phyloP scores from a whole-genome alignment of 2,329 filamentous ascomycete genomes.

The Emergomyces pasteurianus region DNA sequence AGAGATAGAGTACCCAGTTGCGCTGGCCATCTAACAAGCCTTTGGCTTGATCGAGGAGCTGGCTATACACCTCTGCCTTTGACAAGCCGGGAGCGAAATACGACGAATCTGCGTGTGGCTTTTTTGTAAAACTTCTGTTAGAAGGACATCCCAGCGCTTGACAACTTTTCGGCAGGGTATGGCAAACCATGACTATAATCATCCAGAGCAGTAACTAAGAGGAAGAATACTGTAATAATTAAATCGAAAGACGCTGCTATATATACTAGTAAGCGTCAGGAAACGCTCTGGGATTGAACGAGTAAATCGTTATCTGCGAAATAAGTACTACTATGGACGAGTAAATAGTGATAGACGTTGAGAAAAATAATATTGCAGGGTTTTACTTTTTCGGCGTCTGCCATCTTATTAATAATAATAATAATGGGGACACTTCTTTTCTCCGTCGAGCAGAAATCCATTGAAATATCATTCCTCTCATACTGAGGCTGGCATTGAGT shows the following conservation, averaged over 20 bases:
- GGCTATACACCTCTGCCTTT: constrained; percentile 33
- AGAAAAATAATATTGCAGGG: too few relatives aligned
- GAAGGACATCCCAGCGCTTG: background rate
- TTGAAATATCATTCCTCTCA: background rate
- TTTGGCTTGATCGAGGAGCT: constrained; percentile 28
- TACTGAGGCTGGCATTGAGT: background rate
- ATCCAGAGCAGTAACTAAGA: background rate
- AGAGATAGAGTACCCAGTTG: constrained; percentile 36
- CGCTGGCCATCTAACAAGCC: constrained; percentile 31
- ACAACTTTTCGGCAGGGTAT: background rate
- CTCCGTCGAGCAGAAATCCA: too few relatives aligned
- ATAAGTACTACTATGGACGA: background rate
- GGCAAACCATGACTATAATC: background rate
- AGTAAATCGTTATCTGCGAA: background rate
- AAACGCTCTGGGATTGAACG: background rate
- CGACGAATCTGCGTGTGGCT: constrained; percentile 39
- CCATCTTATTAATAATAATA: too few relatives aligned
- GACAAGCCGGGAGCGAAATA: constrained; percentile 27
- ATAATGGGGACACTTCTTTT: too few relatives aligned
- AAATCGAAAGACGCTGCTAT: background rate
- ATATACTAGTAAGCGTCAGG: background rate
- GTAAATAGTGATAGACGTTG: too few relatives aligned
- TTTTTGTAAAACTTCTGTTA: background rate
- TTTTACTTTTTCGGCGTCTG: too few relatives aligned
- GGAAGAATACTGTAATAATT: background rate